Evolutionary conservation across 805 yeast genomes (phyloP), one percentile per base, ranked within the genome.

Genomic region (Starmerella roubikii): DNA sequence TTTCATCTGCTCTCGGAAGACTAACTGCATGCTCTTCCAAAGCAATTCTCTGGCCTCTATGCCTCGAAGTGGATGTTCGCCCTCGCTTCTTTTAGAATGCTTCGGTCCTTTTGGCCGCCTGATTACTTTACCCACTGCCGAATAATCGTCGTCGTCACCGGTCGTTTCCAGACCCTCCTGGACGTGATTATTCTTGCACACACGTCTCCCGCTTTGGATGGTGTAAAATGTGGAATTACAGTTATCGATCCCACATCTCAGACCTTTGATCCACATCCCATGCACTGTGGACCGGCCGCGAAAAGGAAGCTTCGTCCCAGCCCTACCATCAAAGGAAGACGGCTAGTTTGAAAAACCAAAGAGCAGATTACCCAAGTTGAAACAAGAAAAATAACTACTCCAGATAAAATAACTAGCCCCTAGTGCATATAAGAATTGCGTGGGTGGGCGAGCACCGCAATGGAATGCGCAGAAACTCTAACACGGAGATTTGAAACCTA

Each of bases 111-210:
- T 37, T 5, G 41, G 41, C n/a, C 32, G 19, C n/a, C 45, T 31
- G 23, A 46, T 50, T 22, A 40, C 44, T 26, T 42, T 49, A 37
- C 59, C 60, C 3, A 59, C 55, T 27, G 56, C 42, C 33, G 44
- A 50, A 37, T 54, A 55, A 11, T 65, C 50, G 43, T 60, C 65
- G 43, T 57, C 59, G n/a, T 63, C 60, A 16, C 72, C 69, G 25
- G 74, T 59, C 36, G 11, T 67, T 46, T 80, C 81, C 45, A 74
- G 79, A 26, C 86, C 85, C 47, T 77, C 88, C 58, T 73, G 71
- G 17, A 86, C 85, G 59, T 88, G 98, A 4, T 97, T 97, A 53
- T 71, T 78, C 51, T 81, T 88, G 56, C 98, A 88, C 10, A 86
- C 77, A 40, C 76, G 69, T 36, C 72, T 72, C 20, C 98, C 98